Percentiles rank a stretch among this genome's conserved stretches.
Evolutionary conservation across 306 rosid species (phyloP).

Genomic region (Castanopsis chinensis): DNA sequence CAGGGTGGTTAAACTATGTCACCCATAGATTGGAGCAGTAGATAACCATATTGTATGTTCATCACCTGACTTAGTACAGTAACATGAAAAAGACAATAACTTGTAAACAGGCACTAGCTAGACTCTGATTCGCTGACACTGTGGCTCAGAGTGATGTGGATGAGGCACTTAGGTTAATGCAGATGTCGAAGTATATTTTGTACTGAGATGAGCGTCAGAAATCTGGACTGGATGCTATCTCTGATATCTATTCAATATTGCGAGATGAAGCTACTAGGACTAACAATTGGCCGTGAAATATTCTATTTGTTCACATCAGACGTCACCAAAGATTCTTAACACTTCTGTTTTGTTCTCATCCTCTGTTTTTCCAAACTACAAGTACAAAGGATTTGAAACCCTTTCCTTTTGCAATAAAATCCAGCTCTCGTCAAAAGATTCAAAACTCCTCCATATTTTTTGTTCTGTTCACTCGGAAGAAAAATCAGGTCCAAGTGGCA

Average conservation of each 20-base stretch:
- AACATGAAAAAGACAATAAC: neutral
- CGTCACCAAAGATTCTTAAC: no score
- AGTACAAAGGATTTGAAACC: no score
- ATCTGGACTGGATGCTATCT: conserved; percentile 93
- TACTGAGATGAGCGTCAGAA: conserved; percentile 92
- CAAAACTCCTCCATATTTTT: no score
- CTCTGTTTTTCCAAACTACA: no score
- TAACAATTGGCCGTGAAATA: no score
- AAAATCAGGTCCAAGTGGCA: no score
- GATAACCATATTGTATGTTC: neutral
- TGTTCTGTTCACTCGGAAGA: no score
- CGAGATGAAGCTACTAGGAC: conserved; percentile 90
- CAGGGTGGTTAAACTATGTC: neutral
- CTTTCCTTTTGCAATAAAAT: no score
- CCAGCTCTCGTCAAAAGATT: no score
- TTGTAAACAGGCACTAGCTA: conserved; percentile 73
- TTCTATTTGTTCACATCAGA: no score
- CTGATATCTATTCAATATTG: conserved; percentile 90
- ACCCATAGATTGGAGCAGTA: neutral
- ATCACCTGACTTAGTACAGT: neutral
- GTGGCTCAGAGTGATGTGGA: conserved; percentile 99
- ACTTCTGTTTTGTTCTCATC: no score
- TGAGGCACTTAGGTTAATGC: conserved; percentile 95
- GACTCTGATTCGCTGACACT: conserved; percentile 82
- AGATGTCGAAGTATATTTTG: conserved; percentile 93